A percentile compares a stretch with the other conserved stretches of the same genome.
Evolutionary conservation across 1,139 yeast genomes (phyloP).

Genomic region (Blastobotrys indianensis): DNA sequence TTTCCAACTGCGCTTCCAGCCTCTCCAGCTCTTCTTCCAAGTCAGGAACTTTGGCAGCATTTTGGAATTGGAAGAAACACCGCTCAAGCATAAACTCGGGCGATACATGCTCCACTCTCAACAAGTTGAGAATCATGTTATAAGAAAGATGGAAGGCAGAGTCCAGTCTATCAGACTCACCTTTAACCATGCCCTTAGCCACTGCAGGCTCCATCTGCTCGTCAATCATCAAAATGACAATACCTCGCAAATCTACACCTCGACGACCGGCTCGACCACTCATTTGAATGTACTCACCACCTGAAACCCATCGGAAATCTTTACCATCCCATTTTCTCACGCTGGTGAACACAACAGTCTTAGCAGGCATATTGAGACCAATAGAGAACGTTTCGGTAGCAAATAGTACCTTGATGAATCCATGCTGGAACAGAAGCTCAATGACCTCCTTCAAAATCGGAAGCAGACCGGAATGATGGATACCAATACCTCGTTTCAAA

Average conservation of each 20-base stretch:
- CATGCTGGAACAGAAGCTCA: conserved; percentile 95
- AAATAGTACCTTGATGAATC: conserved; percentile 84
- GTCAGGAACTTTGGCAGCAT: conserved; percentile 80
- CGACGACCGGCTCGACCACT: conserved; percentile 99
- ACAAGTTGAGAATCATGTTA: conserved; percentile 90
- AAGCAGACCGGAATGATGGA: conserved; percentile 93
- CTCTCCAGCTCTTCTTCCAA: conserved; percentile 48
- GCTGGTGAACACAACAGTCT: conserved; percentile 94
- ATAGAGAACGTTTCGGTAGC: conserved; percentile 98
- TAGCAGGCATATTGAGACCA: conserved; percentile 97
- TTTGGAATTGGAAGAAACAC: conserved; percentile 93
- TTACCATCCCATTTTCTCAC: conserved; percentile 98
- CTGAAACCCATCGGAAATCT: conserved; percentile 97
- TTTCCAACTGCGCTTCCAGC: conserved; percentile 29
- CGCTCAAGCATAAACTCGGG: conserved; percentile 96
- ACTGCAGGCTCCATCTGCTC: conserved; percentile 99
- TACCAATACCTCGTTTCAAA: conserved; percentile 91
- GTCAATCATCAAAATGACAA: conserved; percentile 98
- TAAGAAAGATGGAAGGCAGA: conserved; percentile 96
- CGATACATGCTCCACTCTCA: conserved; percentile 96
- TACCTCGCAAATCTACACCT: conserved; percentile 98
- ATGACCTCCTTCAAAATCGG: conserved; percentile 96
- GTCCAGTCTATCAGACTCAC: conserved; percentile 93
- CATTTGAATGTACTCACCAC: conserved; percentile 99
- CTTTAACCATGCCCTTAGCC: conserved; percentile 98